Percentiles rank a stretch among this genome's conserved stretches.
Evolutionary conservation across 2,329 filamentous ascomycete species (phyloP).

Genomic region (Cordyceps cateniannulata): DNA sequence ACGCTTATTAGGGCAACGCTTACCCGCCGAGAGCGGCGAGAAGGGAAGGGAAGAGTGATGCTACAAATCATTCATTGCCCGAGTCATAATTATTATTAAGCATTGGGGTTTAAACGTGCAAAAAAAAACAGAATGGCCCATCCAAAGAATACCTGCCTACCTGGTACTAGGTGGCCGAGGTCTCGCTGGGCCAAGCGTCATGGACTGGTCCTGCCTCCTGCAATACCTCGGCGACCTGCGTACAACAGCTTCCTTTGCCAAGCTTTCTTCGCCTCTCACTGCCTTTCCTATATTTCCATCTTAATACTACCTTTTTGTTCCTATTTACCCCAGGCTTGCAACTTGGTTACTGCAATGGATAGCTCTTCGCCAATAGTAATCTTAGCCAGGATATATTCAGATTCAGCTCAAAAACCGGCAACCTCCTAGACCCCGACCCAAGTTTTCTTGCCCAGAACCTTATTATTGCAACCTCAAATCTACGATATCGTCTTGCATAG

Average conservation of each 20-base stretch:
- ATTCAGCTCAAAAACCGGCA: not conserved
- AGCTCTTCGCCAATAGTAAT: not conserved
- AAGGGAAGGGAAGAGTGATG: not conserved
- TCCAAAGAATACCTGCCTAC: too few species aligned
- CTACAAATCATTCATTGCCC: not conserved
- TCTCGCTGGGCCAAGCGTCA: not conserved
- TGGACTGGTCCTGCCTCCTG: not conserved
- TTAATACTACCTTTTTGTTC: conserved; percentile 19
- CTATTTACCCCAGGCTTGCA: not conserved
- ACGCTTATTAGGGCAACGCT: not conserved
- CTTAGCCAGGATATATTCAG: not conserved
- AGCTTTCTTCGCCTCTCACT: not conserved
- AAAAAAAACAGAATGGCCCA: too few species aligned
- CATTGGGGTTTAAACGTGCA: too few species aligned
- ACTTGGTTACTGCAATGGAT: not conserved
- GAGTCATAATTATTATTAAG: not conserved
- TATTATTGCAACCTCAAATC: not conserved
- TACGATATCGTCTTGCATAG: too few species aligned
- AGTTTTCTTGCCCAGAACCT: not conserved
- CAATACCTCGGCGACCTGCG: not conserved
- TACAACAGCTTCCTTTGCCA: not conserved
- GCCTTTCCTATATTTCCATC: conserved; percentile 18
- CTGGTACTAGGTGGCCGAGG: too few species aligned
- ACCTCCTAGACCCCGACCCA: not conserved
- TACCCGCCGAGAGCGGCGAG: not conserved